Evolutionary conservation across 164 flowering plant species (phyloP).

Genomic region (Aristolochia californica): DNA sequence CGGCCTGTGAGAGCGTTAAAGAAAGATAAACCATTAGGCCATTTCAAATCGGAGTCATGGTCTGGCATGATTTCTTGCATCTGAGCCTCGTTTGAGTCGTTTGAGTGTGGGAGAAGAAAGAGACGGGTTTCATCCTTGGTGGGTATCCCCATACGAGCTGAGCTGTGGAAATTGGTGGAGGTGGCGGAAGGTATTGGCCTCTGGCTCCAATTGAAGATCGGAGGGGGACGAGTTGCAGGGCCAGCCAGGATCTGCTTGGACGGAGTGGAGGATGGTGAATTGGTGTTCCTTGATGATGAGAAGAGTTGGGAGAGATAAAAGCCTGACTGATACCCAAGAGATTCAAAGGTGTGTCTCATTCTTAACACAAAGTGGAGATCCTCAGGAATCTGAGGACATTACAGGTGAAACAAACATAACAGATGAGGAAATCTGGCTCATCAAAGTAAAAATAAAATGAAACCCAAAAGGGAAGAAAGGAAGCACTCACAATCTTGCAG

Average conservation of each 20-base stretch:
- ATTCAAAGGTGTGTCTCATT: conserved; percentile 98
- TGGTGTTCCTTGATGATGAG: conserved; percentile 49
- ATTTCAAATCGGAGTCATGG: conserved; percentile 75
- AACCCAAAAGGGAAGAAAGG: not conserved
- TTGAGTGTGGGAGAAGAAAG: conserved; percentile 65
- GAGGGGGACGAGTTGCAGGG: conserved; percentile 32
- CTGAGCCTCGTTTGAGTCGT: conserved; percentile 43
- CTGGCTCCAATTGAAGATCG: conserved; percentile 80
- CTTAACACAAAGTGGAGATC: conserved; percentile 95
- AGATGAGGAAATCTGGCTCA: not conserved
- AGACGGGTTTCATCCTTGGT: conserved; percentile 66
- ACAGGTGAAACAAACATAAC: not conserved
- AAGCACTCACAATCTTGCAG: conserved; percentile 87
- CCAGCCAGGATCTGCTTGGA: conserved; percentile 36
- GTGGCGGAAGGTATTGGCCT: conserved; percentile 28
- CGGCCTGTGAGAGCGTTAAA: conserved; percentile 15
- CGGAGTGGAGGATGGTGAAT: conserved; percentile 41
- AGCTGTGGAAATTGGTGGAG: conserved; percentile 11
- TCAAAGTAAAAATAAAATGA: not conserved
- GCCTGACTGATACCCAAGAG: conserved; percentile 93
- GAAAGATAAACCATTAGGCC: conserved; percentile 92
- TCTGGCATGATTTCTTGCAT: conserved; percentile 72
- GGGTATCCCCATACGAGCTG: conserved; percentile 16
- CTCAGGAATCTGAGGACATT: conserved; percentile 85
- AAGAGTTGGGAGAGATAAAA: conserved; percentile 91